Evolutionary conservation across 768 basidiomycete species (phyloP).

Genomic region (Sarcodon aspratus): DNA sequence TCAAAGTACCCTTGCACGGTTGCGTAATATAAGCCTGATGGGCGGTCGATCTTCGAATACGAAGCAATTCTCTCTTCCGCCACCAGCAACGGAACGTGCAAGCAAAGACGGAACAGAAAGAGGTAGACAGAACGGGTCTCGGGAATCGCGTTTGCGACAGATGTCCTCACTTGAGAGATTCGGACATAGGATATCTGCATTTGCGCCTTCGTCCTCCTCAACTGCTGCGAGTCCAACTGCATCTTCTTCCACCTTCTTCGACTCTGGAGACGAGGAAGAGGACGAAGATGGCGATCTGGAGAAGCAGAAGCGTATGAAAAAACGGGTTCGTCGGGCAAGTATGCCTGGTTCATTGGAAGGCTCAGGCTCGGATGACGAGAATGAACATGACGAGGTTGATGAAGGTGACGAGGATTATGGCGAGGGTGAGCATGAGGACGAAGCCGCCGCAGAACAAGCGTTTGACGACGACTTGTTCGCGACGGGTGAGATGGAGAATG

Average conservation of each 20-base stretch:
- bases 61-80: constrained; percentile 18
- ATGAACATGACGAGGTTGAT: constrained; percentile 38
- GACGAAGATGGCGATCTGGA: constrained; percentile 28
- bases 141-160: constrained; percentile 40
- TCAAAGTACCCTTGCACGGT: constrained; percentile 57
- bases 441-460: constrained; percentile 51
- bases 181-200: constrained; percentile 43
- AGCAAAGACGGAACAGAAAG: not conserved
- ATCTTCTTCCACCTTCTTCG: constrained; percentile 36
- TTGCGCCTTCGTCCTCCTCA: constrained; percentile 30
- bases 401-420: constrained; percentile 17
- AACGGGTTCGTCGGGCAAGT: constrained; percentile 52
- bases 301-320: constrained; percentile 32
- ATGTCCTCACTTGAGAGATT: constrained; percentile 72
- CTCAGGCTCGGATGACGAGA: constrained; percentile 32
- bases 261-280: constrained; percentile 34
- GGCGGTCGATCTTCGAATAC: constrained; percentile 25
- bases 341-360: constrained; percentile 74
- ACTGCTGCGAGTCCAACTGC: constrained; percentile 38
- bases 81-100: constrained; percentile 15
- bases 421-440: constrained; percentile 39
- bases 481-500: constrained; percentile 75
- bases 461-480: constrained; percentile 75
- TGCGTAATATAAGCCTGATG: constrained; percentile 74
- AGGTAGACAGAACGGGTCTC: constrained; percentile 3